phyloP scores from a whole-genome alignment of 1,284 basidiomycete genomes.

The Cutaneotrichosporon cutaneum region DNA sequence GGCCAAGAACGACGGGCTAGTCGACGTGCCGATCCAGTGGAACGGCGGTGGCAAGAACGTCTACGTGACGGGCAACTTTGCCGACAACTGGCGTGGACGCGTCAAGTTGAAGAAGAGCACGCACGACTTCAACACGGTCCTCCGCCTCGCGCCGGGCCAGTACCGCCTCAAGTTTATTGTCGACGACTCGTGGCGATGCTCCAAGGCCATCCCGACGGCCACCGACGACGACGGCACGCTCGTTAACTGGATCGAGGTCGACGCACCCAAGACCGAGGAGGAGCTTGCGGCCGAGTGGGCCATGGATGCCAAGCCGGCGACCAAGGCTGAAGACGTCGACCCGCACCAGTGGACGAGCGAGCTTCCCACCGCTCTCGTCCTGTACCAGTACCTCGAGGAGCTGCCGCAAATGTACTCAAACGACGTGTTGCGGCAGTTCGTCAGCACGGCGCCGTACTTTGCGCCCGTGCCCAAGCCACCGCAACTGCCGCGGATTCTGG shows the following conservation, averaged over 20 bases:
- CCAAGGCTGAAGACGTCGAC: conserved; percentile 44
- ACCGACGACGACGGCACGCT: conserved; percentile 93
- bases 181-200: conserved; percentile 79
- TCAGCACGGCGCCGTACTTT: conserved; percentile 50
- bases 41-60: conserved; percentile 55
- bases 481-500: conserved; percentile 81
- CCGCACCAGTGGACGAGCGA: conserved; percentile 66
- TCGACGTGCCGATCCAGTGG: conserved; percentile 51
- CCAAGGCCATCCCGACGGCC: conserved; percentile 76
- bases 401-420: conserved; percentile 54
- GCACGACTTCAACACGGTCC: conserved; percentile 55
- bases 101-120: conserved; percentile 55
- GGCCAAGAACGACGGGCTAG: conserved; percentile 35
- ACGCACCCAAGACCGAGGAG: conserved; percentile 47
- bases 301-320: conserved; percentile 39
- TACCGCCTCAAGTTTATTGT: conserved; percentile 96
- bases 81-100: conserved; percentile 60
- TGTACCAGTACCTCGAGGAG: conserved; percentile 81
- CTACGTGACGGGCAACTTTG: conserved; percentile 61
- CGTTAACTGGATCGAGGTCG: conserved; percentile 82
- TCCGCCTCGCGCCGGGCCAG: conserved; percentile 77
- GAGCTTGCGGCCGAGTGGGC: conserved; percentile 51
- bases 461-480: conserved; percentile 71
- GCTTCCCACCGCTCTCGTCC: conserved; percentile 70
- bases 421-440: conserved; percentile 24